phyloP scores from a whole-genome alignment of 306 rosid species.

The Fragaria vesca region DNA sequence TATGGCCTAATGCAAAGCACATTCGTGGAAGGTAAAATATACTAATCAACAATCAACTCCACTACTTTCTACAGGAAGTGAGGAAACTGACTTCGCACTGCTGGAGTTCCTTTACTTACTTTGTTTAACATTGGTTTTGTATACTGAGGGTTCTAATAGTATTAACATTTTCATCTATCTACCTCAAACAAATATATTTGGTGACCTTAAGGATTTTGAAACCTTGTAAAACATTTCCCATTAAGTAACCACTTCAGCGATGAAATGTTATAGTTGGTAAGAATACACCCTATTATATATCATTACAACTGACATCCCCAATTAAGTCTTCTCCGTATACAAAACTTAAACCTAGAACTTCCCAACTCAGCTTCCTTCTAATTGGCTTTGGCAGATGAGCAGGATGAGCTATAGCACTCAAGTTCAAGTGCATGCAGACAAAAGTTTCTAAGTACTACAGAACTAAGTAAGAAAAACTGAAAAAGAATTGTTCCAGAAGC shows the following conservation, averaged over 20 bases:
- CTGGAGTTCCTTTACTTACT: neutral
- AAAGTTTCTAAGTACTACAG: neutral
- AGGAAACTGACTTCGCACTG: neutral
- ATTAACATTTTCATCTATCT: neutral
- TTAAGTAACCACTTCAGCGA: neutral
- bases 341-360: too few species aligned
- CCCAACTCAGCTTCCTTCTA: too few species aligned
- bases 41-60: neutral
- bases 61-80: neutral
- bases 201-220: neutral
- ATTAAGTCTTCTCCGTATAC: too few species aligned
- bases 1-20: neutral
- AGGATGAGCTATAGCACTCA: too few species aligned
- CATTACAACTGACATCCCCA: slow-evolving; percentile 7
- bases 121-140: neutral
- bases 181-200: neutral
- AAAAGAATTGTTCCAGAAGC: neutral
- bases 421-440: neutral
- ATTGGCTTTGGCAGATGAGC: too few species aligned
- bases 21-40: neutral
- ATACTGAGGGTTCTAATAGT: neutral
- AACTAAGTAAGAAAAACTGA: neutral
- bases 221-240: neutral
- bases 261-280: neutral
- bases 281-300: neutral